Conservation (phyloP, 805 yeast species). For the Metschnikowia rubicola region DNA sequence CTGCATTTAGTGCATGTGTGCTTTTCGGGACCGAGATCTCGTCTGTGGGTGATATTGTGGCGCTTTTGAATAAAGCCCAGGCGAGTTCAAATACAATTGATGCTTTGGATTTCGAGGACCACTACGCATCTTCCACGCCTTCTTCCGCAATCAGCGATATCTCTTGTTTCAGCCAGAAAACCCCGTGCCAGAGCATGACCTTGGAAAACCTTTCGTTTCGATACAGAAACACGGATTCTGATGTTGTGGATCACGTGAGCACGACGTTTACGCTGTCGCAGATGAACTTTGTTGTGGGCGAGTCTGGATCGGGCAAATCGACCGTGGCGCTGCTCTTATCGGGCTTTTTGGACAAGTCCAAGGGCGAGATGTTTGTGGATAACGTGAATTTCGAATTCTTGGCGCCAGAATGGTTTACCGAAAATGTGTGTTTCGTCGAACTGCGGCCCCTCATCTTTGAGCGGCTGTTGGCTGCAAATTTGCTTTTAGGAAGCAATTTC, state of each 20-base stretch:
- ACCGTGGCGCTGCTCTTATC: conserved; percentile 65
- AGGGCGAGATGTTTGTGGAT: conserved; percentile 61
- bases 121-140: too few relatives aligned
- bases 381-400: conserved; percentile 45
- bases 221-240: conserved; percentile 56
- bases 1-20: conserved; percentile 81
- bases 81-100: conserved; percentile 59
- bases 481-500: conserved; percentile 18
- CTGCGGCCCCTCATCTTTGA: conserved; percentile 63
- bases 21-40: conserved; percentile 62
- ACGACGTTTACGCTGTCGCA: conserved; percentile 43
- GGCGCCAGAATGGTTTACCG: conserved; percentile 49
- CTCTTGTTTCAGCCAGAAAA: conserved; percentile 4
- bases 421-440: conserved; percentile 68
- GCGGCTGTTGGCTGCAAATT: conserved; percentile 18
- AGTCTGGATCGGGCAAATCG: conserved; percentile 93
- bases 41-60: conserved; percentile 52
- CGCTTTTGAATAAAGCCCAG: conserved; percentile 65
- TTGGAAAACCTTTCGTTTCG: conserved; percentile 50
- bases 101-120: conserved; percentile 21
- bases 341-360: conserved; percentile 48
- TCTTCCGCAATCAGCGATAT: not conserved
- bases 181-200: not conserved
- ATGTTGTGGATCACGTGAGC: conserved; percentile 47
- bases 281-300: conserved; percentile 70